Percentiles rank a stretch among this genome's conserved stretches.
Evolutionary conservation across 2,329 filamentous ascomycete genomes (phyloP).

Genomic region (Arthroderma sp.): DNA sequence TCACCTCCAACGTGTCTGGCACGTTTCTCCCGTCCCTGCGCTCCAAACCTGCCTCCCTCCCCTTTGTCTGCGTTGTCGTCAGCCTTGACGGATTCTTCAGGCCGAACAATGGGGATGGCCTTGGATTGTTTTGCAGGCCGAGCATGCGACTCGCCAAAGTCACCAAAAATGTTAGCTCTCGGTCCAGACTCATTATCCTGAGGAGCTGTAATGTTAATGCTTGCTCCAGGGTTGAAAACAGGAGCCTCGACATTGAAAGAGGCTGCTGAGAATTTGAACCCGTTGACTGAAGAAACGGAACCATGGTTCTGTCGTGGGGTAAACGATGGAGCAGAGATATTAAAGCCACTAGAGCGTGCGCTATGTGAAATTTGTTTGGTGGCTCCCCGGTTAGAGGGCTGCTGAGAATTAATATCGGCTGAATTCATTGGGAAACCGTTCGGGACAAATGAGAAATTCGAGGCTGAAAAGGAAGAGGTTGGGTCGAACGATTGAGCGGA

Average conservation of each 20-base stretch:
- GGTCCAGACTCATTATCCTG: constrained; percentile 2
- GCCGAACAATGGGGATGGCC: constrained; percentile 66
- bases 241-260: constrained; percentile 67
- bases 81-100: constrained; percentile 40
- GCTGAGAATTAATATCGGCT: constrained; percentile 15
- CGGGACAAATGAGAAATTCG: constrained; percentile 30
- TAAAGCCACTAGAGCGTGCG: constrained; percentile 42
- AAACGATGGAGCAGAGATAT: constrained; percentile 57
- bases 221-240: constrained; percentile 51
- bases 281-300: constrained; percentile 10
- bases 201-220: constrained; percentile 14
- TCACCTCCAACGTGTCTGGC: constrained; percentile 48
- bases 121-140: constrained; percentile 61
- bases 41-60: constrained; percentile 47
- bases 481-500: constrained; percentile 76
- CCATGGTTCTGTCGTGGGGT: constrained; percentile 37
- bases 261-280: constrained; percentile 54
- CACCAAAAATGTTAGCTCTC: constrained; percentile 49
- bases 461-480: constrained; percentile 34
- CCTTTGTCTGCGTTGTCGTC: constrained; percentile 37
- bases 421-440: constrained; percentile 30
- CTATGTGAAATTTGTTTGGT: constrained; percentile 20
- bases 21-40: constrained; percentile 62
- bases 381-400: constrained; percentile 18
- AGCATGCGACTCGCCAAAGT: constrained; percentile 50